A percentile compares a stretch with the other conserved stretches of the same genome.
Conservation (phyloP, 169 alveolate species). For the Amoebophrya sp. region DNA sequence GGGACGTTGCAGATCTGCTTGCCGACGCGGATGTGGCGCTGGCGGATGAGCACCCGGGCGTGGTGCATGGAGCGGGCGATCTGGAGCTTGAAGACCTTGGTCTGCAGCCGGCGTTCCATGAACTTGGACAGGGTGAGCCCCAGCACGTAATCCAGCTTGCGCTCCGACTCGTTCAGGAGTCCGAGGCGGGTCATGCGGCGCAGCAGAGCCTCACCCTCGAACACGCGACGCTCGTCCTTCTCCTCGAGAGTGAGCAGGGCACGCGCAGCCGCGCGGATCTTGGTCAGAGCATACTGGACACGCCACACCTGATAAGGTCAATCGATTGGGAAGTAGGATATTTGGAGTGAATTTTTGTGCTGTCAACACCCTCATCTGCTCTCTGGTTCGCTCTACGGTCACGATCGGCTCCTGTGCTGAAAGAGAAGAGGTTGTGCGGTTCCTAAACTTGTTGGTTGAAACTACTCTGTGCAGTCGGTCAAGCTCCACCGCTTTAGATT, state of each 20-base stretch:
- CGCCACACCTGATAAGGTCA: slow-evolving; percentile 41
- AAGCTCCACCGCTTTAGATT: background rate
- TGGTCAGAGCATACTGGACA: slow-evolving; percentile 92
- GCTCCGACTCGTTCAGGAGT: slow-evolving; percentile 85
- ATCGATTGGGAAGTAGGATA: background rate
- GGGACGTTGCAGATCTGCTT: slow-evolving; percentile 96
- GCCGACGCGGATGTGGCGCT: slow-evolving; percentile 97
- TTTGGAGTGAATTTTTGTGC: background rate
- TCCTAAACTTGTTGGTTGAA: background rate
- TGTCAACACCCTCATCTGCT: background rate
- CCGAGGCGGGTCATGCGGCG: slow-evolving; percentile 98
- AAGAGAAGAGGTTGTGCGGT: background rate
- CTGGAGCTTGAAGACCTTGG: slow-evolving; percentile 90
- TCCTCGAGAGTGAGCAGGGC: slow-evolving; percentile 93
- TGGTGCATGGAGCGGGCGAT: slow-evolving; percentile 96
- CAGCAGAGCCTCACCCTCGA: slow-evolving; percentile 92
- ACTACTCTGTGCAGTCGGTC: background rate
- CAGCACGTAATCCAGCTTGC: slow-evolving; percentile 95
- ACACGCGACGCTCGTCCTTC: slow-evolving; percentile 84
- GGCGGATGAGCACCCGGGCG: slow-evolving; percentile 95
- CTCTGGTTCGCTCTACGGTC: background rate
- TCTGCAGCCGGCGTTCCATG: slow-evolving; percentile 98
- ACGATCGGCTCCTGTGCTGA: background rate
- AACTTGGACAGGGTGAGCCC: slow-evolving; percentile 92
- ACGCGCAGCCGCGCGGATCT: slow-evolving; percentile 98